Base-by-base conservation (phyloP, 495 filamentous ascomycete genomes). In the Sordaria brevicollis region DNA sequence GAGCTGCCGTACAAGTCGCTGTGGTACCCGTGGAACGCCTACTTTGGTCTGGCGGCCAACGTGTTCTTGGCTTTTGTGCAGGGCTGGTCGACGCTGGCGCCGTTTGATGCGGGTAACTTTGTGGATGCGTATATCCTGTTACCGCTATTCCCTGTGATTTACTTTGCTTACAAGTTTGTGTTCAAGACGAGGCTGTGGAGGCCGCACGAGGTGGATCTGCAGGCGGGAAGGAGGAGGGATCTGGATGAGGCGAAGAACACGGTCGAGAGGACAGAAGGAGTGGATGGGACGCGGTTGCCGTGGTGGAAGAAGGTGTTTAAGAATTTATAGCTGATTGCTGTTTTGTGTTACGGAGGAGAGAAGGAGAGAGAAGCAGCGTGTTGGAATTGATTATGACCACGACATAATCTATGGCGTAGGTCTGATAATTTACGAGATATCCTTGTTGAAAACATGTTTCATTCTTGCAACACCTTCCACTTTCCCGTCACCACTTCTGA, bases 81-180 rank as follows among this genome's bases (percentile, higher is more conserved):
- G 77, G 88, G 88, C n/a, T 85, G 79, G 83, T 74, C 79, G 11
- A 82, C 78, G n/a, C 77, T 86, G 17, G 76, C 79, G 2, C 89
- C 89, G 0, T 91, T 88, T 69, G 83, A 83, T 41, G 84, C 83
- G 2, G 84, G 83, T 3, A 81, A 83, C 29, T 90, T 92, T 73
- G 86, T 92, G 13, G 85, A 89, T 66, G 88, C 86, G 29, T 92
- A 92, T 74, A 87, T 92, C 69, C 75, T 91, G 6, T 72, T 92
- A 21, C 89, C 89, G 3, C 82, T 92, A 0, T 92, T 90, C 71
- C 80, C 81, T 9, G 68, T 90, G 7, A 87, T 91, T 65, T 87
- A 84, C 65, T 33, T 86, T 2, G 83, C 75, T 0, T 91, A 86
- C 69, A 91, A 91, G 74, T 66, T 89, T 7, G 80, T 81, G 73